Percentiles rank a stretch among this genome's conserved stretches.
Evolutionary conservation across 2,329 filamentous ascomycete genomes (phyloP).

Genomic region (Aureobasidium sp.): DNA sequence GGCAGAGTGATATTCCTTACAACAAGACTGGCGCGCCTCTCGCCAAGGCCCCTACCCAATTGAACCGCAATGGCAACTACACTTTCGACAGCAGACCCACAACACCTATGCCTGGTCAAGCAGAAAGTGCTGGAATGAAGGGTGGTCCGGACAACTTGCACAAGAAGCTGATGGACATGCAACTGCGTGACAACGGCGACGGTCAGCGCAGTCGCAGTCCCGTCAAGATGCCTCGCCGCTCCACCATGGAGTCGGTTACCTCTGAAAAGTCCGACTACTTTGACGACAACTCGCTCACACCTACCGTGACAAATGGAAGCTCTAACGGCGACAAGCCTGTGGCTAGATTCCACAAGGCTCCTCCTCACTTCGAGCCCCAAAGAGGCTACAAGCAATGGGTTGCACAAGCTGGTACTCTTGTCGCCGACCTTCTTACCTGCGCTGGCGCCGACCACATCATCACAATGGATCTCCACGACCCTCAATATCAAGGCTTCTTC

Average conservation of each 20-base stretch:
- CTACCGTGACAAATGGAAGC: constrained; percentile 30
- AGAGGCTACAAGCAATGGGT: constrained; percentile 99
- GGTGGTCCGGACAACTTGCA: constrained; percentile 66
- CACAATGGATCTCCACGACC: constrained; percentile 94
- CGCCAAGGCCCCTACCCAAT: constrained; percentile 55
- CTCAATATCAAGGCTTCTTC: constrained; percentile 97
- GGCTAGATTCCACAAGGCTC: constrained; percentile 41
- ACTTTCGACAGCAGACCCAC: constrained; percentile 90
- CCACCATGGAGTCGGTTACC: constrained; percentile 26
- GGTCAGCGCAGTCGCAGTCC: constrained; percentile 10
- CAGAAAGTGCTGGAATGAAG: constrained; percentile 57
- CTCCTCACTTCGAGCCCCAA: constrained; percentile 63
- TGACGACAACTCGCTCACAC: constrained; percentile 19
- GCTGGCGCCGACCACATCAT: constrained; percentile 95
- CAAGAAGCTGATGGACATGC: constrained; percentile 64
- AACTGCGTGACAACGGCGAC: constrained; percentile 44
- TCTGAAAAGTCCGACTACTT: constrained; percentile 25
- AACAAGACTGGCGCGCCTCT: constrained; percentile 91
- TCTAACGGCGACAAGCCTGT: constrained; percentile 56
- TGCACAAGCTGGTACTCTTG: constrained; percentile 88
- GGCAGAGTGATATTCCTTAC: constrained; percentile 94
- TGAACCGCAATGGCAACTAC: constrained; percentile 48
- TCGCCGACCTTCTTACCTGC: constrained; percentile 89
- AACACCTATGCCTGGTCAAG: constrained; percentile 68
- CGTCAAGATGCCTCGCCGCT: constrained; percentile 16